phyloP scores from a whole-genome alignment of 2,329 filamentous ascomycete genomes.

The Monilinia aucupariae region DNA sequence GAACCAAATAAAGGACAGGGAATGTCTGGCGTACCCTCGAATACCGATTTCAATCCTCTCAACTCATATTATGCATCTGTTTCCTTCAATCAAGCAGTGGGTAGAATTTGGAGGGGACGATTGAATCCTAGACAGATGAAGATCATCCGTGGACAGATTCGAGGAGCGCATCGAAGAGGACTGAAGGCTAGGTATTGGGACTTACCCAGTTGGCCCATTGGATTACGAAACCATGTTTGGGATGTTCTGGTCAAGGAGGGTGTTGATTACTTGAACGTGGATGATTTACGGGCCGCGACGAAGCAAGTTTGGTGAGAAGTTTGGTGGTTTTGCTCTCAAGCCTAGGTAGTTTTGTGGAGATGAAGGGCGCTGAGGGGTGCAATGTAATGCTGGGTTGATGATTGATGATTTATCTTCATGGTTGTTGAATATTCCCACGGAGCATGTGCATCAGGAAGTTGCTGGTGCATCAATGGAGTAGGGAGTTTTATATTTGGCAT shows the following conservation, averaged over 20 bases:
- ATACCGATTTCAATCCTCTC: constrained; percentile 41
- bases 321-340: background rate
- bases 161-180: constrained; percentile 45
- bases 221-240: constrained; percentile 52
- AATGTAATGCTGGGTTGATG: background rate
- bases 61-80: constrained; percentile 65
- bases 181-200: constrained; percentile 58
- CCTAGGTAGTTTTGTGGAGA: background rate
- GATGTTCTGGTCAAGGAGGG: constrained; percentile 49
- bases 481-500: background rate
- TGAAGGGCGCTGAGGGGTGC: background rate
- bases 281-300: constrained; percentile 47
- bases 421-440: background rate
- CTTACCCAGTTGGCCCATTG: constrained; percentile 51
- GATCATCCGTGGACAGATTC: constrained; percentile 43
- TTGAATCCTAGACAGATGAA: constrained; percentile 43
- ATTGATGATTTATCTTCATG: background rate
- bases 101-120: constrained; percentile 42
- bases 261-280: constrained; percentile 56
- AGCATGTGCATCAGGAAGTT: background rate
- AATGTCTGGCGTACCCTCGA: constrained; percentile 37
- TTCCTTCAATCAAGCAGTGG: constrained; percentile 51
- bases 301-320: constrained; percentile 24
- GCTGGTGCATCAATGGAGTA: constrained; percentile 1
- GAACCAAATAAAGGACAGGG: constrained; percentile 39